phyloP scores from a whole-genome alignment of 176 grass and related monocot genomes.

The Eleusine indica region DNA sequence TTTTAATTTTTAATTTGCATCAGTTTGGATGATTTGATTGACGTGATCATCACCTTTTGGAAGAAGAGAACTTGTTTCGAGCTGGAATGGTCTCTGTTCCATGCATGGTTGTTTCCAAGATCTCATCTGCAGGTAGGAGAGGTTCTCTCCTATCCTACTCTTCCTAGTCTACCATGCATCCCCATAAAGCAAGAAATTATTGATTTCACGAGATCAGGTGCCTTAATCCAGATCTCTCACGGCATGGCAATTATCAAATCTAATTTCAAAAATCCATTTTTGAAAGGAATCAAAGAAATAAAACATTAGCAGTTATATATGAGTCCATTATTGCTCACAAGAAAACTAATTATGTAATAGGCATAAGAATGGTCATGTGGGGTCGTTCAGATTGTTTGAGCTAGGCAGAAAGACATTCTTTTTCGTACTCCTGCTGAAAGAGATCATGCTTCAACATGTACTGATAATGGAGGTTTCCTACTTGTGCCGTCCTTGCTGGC shows the following conservation, averaged over 20 bases:
- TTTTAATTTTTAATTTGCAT: slow-evolving; percentile 3
- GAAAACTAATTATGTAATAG: not conserved
- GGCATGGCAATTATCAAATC: not conserved
- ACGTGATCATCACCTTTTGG: slow-evolving; percentile 43
- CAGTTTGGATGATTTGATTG: slow-evolving; percentile 37
- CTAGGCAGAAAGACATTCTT: slow-evolving; percentile 32
- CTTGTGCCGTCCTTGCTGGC: slow-evolving; percentile 33
- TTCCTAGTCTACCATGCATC: not conserved
- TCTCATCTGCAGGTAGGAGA: slow-evolving; percentile 21
- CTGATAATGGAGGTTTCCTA: slow-evolving; percentile 17
- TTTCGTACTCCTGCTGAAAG: slow-evolving; percentile 31
- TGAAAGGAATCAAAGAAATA: not conserved
- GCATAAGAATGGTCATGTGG: not conserved
- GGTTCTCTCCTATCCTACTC: not conserved
- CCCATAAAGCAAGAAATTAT: slow-evolving; percentile 21
- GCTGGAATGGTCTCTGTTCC: slow-evolving; percentile 31
- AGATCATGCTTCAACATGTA: not conserved
- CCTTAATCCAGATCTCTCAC: slow-evolving; percentile 17
- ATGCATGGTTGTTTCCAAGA: slow-evolving; percentile 40
- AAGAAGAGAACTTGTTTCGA: slow-evolving; percentile 29
- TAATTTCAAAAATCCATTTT: not conserved
- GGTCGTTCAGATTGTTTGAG: slow-evolving; percentile 12
- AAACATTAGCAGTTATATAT: not conserved
- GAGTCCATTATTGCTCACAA: not conserved
- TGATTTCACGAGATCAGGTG: slow-evolving; percentile 28